These are phyloP conservation scores for Dictyostelium capitatum DNA, from an alignment of 78 protist species.

Conservation along the genomic window DNA sequence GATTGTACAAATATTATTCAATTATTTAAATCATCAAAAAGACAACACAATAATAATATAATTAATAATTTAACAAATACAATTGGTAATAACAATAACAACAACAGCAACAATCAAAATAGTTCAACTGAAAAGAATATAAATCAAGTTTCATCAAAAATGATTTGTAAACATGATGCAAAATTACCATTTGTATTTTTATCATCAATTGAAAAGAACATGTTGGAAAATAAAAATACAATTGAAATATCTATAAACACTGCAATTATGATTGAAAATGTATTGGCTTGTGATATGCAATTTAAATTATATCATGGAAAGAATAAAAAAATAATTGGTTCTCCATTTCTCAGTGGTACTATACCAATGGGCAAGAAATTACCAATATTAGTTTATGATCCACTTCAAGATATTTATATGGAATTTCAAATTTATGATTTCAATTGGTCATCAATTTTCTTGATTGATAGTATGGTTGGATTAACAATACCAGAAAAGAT, in stretches of 20 bases:
- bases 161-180: slow-evolving; percentile 44
- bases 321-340: slow-evolving; percentile 56
- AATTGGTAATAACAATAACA: background rate
- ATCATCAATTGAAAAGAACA: slow-evolving; percentile 50
- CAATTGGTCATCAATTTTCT: slow-evolving; percentile 59
- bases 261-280: slow-evolving; percentile 67
- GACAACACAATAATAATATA: background rate
- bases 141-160: slow-evolving; percentile 26
- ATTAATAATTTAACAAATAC: background rate
- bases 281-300: slow-evolving; percentile 66
- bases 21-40: slow-evolving; percentile 9
- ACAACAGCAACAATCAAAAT: background rate
- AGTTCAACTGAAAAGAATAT: background rate
- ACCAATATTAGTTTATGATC: slow-evolving; percentile 41
- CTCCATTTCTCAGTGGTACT: slow-evolving; percentile 39
- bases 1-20: slow-evolving; percentile 51
- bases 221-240: slow-evolving; percentile 24
- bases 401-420: slow-evolving; percentile 56
- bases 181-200: slow-evolving; percentile 43
- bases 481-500: slow-evolving; percentile 13
- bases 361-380: slow-evolving; percentile 56
- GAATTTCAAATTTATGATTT: slow-evolving; percentile 69
- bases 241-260: slow-evolving; percentile 59
- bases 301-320: slow-evolving; percentile 53
- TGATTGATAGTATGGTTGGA: slow-evolving; percentile 42